Evolutionary conservation across 768 basidiomycete genomes (phyloP).

Genomic region (Kwoniella pini): DNA sequence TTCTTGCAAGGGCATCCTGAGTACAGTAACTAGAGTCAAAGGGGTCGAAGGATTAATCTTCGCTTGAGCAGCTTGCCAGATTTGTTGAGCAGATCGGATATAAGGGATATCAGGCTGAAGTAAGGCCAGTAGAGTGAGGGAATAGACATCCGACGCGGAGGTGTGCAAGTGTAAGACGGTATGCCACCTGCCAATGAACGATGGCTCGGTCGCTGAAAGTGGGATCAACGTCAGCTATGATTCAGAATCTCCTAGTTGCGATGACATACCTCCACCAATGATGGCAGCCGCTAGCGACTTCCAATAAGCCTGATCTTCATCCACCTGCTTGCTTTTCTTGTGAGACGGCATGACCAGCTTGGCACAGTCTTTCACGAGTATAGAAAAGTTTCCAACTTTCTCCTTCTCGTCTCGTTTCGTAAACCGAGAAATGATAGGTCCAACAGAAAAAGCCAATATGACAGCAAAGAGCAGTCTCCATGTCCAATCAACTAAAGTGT

Average conservation of each 20-base stretch:
- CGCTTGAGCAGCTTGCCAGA: constrained; percentile 42
- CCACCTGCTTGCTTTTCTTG: constrained; percentile 1
- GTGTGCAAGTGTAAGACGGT: constrained; percentile 33
- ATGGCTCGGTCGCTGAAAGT: constrained; percentile 22
- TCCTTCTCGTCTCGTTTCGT: constrained; percentile 10
- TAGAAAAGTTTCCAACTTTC: constrained; percentile 8
- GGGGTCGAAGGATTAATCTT: constrained; percentile 14
- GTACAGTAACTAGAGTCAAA: constrained; percentile 31
- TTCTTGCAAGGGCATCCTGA: constrained; percentile 38
- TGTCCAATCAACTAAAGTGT: constrained; percentile 44
- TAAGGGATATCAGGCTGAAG: constrained; percentile 28
- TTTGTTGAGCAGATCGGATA: constrained; percentile 18
- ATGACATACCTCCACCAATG: constrained; percentile 41
- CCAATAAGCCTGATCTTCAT: constrained; percentile 17
- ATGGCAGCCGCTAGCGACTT: constrained; percentile 24
- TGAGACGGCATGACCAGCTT: background rate
- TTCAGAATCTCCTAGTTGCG: background rate
- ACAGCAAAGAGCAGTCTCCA: constrained; percentile 43
- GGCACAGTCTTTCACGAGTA: constrained; percentile 6
- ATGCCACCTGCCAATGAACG: constrained; percentile 21
- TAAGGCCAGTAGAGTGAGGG: constrained; percentile 43
- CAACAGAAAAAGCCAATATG: constrained; percentile 33
- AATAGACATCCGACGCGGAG: constrained; percentile 25
- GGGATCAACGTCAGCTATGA: background rate
- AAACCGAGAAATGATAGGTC: constrained; percentile 31